These are phyloP conservation scores for Herpetomonas tarakana DNA, from an alignment of 208 protist species.

Conservation along the genomic window DNA sequence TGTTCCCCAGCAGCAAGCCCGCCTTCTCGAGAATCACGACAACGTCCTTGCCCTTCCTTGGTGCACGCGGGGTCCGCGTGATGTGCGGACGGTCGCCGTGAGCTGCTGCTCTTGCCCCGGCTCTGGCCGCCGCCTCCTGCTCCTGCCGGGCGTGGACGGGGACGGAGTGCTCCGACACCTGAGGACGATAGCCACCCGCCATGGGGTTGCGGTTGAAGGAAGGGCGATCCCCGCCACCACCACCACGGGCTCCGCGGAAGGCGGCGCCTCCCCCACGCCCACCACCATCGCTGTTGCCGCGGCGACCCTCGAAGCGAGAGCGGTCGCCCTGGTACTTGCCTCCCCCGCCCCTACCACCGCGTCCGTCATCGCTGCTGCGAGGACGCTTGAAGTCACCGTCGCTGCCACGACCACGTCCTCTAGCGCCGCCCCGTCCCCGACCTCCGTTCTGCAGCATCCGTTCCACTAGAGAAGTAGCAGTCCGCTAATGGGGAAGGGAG, in stretches of 20 bases:
- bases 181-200: slow-evolving; percentile 38
- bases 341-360: slow-evolving; percentile 5
- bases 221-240: slow-evolving; percentile 16
- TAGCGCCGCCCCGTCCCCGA: slow-evolving; percentile 5
- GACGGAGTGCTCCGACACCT: slow-evolving; percentile 47
- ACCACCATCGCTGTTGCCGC: slow-evolving; percentile 8
- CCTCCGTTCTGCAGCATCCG: no score
- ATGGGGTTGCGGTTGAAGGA: slow-evolving; percentile 29
- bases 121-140: slow-evolving; percentile 9
- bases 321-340: not conserved
- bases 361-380: slow-evolving; percentile 12
- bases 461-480: no score
- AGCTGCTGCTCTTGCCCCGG: not conserved
- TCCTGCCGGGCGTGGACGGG: slow-evolving; percentile 20
- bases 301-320: not conserved
- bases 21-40: slow-evolving; percentile 88
- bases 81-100: not conserved
- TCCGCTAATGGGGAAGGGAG: no score
- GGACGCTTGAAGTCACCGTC: slow-evolving; percentile 27
- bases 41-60: slow-evolving; percentile 43
- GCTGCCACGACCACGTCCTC: slow-evolving; percentile 1
- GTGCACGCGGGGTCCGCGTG: not conserved
- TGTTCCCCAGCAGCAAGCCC: slow-evolving; percentile 68
- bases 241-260: slow-evolving; percentile 6
- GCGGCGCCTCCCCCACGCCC: slow-evolving; percentile 1